phyloP scores from a whole-genome alignment of 495 filamentous ascomycete species.

The Penicillium parvum region DNA sequence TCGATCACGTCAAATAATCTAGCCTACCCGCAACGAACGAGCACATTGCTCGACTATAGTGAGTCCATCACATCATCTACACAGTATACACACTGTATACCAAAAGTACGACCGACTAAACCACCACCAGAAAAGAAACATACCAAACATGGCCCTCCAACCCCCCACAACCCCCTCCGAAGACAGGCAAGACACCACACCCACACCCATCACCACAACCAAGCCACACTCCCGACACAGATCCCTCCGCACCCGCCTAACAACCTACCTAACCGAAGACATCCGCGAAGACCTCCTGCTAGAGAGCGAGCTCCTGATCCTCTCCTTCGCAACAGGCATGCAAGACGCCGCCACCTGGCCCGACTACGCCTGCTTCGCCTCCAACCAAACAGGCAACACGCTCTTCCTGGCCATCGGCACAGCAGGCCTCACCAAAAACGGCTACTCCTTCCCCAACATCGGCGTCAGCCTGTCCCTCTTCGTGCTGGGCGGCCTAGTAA shows the following conservation, averaged over 20 bases:
- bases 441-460: slow-evolving; percentile 43
- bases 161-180: not conserved
- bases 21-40: not conserved
- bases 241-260: not conserved
- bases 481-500: slow-evolving; percentile 47
- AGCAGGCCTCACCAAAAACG: slow-evolving; percentile 39
- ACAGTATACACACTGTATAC: not conserved
- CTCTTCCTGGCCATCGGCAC: slow-evolving; percentile 51
- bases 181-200: no score
- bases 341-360: slow-evolving; percentile 59
- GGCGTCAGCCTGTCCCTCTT: slow-evolving; percentile 52
- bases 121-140: not conserved
- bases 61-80: not conserved
- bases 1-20: no score
- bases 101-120: no score
- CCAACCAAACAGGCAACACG: slow-evolving; percentile 63
- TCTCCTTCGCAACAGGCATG: slow-evolving; percentile 41
- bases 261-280: slow-evolving; percentile 10
- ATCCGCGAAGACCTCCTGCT: slow-evolving; percentile 20
- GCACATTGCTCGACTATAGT: not conserved
- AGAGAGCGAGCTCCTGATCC: slow-evolving; percentile 30
- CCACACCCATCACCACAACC: not conserved
- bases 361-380: slow-evolving; percentile 60
- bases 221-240: not conserved
- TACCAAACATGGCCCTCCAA: not conserved